phyloP scores from a whole-genome alignment of 2,329 filamentous ascomycete genomes.

The Xylaria polymorpha region DNA sequence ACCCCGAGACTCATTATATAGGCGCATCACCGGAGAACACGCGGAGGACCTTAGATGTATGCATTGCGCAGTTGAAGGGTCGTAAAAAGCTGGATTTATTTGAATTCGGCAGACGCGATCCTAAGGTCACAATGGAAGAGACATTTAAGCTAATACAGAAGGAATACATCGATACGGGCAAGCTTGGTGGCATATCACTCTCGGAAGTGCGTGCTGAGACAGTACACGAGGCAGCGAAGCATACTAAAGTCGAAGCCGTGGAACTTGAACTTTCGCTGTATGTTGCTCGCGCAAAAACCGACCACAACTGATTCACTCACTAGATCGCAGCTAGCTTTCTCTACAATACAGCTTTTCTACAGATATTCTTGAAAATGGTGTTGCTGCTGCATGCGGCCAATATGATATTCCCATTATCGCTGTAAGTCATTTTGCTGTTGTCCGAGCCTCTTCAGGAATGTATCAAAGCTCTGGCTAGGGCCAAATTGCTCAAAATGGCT shows the following conservation, averaged over 20 bases:
- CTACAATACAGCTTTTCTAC: slow-evolving; percentile 57
- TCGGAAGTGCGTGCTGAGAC: slow-evolving; percentile 55
- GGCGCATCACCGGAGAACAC: slow-evolving; percentile 63
- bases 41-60: slow-evolving; percentile 62
- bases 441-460: not conserved
- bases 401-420: slow-evolving; percentile 67
- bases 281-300: slow-evolving; percentile 52
- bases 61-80: slow-evolving; percentile 55
- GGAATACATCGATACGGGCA: slow-evolving; percentile 53
- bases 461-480: not conserved
- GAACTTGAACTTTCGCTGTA: slow-evolving; percentile 55
- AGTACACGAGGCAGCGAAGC: slow-evolving; percentile 52
- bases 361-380: slow-evolving; percentile 67
- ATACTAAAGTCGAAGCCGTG: slow-evolving; percentile 51
- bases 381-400: slow-evolving; percentile 66
- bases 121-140: slow-evolving; percentile 52
- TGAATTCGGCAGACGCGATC: slow-evolving; percentile 62
- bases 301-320: slow-evolving; percentile 59
- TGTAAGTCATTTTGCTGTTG: not conserved
- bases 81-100: slow-evolving; percentile 66
- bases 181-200: slow-evolving; percentile 55
- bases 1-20: slow-evolving; percentile 48
- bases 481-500: not conserved
- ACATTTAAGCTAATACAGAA: slow-evolving; percentile 52
- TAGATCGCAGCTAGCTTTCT: slow-evolving; percentile 66